These are phyloP conservation scores for Lantana camara DNA, from an alignment of 257 asterid species.

Conservation along the genomic window DNA sequence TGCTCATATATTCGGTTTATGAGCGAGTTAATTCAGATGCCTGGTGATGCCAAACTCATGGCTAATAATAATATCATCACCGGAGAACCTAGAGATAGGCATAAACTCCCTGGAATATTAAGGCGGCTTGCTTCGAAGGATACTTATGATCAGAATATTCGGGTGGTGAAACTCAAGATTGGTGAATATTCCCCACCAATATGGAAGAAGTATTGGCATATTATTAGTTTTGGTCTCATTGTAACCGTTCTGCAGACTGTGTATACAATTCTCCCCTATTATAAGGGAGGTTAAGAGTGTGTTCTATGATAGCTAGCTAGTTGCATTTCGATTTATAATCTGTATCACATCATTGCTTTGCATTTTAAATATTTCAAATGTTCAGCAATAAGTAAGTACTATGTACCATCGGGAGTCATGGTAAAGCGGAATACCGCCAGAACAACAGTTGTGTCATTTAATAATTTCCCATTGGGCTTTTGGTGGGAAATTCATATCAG, in stretches of 20 bases:
- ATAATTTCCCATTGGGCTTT: too few species aligned
- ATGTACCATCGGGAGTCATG: too few species aligned
- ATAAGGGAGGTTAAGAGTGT: neutral
- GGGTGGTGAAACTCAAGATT: neutral
- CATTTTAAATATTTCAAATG: too few species aligned
- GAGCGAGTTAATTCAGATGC: constrained; percentile 25
- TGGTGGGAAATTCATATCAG: too few species aligned
- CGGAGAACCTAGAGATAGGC: neutral
- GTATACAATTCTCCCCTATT: constrained; percentile 6
- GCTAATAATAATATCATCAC: constrained; percentile 6
- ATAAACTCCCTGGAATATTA: constrained; percentile 3
- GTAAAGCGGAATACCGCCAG: too few species aligned
- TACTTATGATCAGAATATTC: constrained; percentile 7
- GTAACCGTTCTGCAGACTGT: constrained; percentile 5
- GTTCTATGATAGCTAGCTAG: too few species aligned
- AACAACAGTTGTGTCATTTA: too few species aligned
- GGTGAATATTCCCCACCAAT: constrained; percentile 17
- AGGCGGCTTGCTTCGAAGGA: neutral
- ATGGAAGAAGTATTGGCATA: constrained; percentile 25
- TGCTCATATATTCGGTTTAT: constrained; percentile 29
- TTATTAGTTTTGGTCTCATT: neutral
- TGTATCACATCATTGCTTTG: too few species aligned
- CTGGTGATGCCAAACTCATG: constrained; percentile 26
- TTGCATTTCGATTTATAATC: too few species aligned
- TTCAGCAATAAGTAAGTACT: too few species aligned